Evolutionary conservation across 192 early-diverging fungal species (phyloP).

Genomic region (Coemansia sp.): DNA sequence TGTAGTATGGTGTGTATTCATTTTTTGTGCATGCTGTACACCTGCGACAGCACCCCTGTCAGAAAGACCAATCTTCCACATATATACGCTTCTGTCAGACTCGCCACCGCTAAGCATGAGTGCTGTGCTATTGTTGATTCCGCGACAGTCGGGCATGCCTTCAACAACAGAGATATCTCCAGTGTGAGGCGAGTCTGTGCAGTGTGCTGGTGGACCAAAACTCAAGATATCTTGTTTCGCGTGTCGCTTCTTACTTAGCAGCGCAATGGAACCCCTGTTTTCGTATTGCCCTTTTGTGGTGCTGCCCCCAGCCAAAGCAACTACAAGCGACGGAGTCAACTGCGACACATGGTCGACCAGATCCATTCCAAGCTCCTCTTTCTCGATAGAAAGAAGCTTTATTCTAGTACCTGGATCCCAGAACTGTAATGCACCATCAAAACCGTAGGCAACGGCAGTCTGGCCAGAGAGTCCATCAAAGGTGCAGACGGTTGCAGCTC

Average conservation of each 20-base stretch:
- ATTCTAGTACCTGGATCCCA: constrained; percentile 25
- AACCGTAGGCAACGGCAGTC: constrained; percentile 26
- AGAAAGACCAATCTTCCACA: constrained; percentile 16
- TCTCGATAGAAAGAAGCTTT: background rate
- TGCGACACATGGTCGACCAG: constrained; percentile 27
- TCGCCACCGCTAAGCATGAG: constrained; percentile 30
- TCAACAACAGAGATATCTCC: constrained; percentile 17
- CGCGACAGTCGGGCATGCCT: constrained; percentile 13
- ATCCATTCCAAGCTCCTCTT: constrained; percentile 15
- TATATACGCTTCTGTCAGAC: constrained; percentile 12
- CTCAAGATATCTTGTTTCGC: background rate
- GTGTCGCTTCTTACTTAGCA: constrained; percentile 1
- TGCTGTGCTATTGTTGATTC: constrained; percentile 1
- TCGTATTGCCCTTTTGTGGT: background rate
- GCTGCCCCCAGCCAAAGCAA: constrained; percentile 15
- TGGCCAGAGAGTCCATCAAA: constrained; percentile 15
- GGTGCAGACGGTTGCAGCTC: constrained; percentile 28
- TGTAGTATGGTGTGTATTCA: constrained; percentile 21
- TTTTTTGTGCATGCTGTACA: background rate
- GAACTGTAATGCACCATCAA: constrained; percentile 39
- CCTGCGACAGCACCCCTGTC: background rate
- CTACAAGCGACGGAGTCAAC: constrained; percentile 28
- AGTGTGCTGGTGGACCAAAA: constrained; percentile 8
- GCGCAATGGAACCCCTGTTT: background rate
- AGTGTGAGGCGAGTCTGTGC: constrained; percentile 12